A percentile compares a stretch with the other conserved stretches of the same genome.
phyloP scores from a whole-genome alignment of 805 yeast species.

The Metschnikowia proteae region DNA sequence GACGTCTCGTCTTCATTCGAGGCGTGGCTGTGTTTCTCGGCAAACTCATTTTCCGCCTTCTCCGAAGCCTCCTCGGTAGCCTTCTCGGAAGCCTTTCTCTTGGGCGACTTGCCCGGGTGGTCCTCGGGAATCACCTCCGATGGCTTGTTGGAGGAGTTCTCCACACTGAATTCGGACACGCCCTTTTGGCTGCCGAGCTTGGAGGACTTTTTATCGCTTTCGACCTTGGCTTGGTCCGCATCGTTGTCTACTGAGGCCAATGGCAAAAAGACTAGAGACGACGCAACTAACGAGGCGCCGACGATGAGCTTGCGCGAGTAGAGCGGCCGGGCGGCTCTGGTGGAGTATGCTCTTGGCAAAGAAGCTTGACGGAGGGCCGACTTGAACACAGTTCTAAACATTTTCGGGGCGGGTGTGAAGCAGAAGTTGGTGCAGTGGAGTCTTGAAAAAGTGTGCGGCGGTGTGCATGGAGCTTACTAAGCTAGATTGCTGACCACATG shows the following conservation, averaged over 20 bases:
- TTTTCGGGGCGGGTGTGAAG: not conserved
- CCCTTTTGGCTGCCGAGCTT: slow-evolving; percentile 7
- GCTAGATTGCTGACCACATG: slow-evolving; percentile 2
- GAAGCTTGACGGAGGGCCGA: slow-evolving; percentile 12
- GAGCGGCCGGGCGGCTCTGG: slow-evolving; percentile 6
- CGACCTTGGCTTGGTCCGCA: slow-evolving; percentile 12
- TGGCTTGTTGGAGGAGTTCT: slow-evolving; percentile 7
- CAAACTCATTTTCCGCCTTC: slow-evolving; percentile 6
- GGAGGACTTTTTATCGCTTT: slow-evolving; percentile 7
- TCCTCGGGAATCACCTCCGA: slow-evolving; percentile 9
- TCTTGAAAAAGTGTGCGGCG: slow-evolving; percentile 3
- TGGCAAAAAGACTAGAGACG: slow-evolving; percentile 8
- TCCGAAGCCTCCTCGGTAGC: slow-evolving; percentile 4
- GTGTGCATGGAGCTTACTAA: slow-evolving; percentile 5
- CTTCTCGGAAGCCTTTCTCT: slow-evolving; percentile 9
- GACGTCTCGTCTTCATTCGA: not conserved
- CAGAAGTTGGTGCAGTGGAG: not conserved
- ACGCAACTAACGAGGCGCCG: slow-evolving; percentile 12
- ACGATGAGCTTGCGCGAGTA: not conserved
- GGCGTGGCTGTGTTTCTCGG: not conserved
- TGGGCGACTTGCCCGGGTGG: slow-evolving; percentile 9
- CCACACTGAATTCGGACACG: slow-evolving; percentile 6
- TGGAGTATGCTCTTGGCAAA: slow-evolving; percentile 10
- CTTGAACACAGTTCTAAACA: slow-evolving; percentile 17
- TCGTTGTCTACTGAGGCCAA: slow-evolving; percentile 13